Evolutionary conservation across 2,329 filamentous ascomycete genomes (phyloP).

Genomic region (Chaetomiaceae sp.): DNA sequence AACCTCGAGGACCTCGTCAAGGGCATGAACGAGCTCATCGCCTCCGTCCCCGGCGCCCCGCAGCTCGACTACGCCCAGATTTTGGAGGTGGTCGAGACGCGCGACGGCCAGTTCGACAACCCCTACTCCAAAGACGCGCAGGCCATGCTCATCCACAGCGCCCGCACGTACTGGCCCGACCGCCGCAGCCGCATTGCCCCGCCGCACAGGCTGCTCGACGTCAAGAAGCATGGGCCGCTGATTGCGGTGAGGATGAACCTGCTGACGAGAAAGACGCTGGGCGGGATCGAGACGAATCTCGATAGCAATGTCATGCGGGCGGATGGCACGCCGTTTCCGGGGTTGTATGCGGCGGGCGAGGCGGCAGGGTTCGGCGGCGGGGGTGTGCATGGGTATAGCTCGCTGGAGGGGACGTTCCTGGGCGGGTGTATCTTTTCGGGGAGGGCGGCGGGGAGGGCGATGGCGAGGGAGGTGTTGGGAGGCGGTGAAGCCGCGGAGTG

Average conservation of each 20-base stretch:
- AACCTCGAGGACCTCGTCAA: conserved; percentile 51
- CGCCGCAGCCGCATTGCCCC: conserved; percentile 46
- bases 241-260: conserved; percentile 59
- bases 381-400: conserved; percentile 58
- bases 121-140: conserved; percentile 57
- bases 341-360: conserved; percentile 57
- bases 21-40: conserved; percentile 56
- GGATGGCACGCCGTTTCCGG: conserved; percentile 47
- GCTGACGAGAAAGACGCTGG: conserved; percentile 57
- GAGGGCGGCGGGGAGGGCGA: conserved; percentile 50
- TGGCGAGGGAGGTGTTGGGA: conserved; percentile 42
- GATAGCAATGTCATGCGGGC: conserved; percentile 50
- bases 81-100: conserved; percentile 44
- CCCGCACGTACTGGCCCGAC: conserved; percentile 53
- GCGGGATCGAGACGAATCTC: conserved; percentile 57
- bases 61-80: conserved; percentile 43
- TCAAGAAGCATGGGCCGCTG: conserved; percentile 49
- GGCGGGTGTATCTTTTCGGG: conserved; percentile 62
- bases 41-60: conserved; percentile 41
- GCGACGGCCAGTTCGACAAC: conserved; percentile 55
- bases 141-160: conserved; percentile 57
- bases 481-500: neutral
- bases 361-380: conserved; percentile 58
- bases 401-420: conserved; percentile 59
- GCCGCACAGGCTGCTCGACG: conserved; percentile 52